Evolutionary conservation across 148 eudicot species (phyloP), one percentile per base, ranked within the genome.

Genomic region (Amaranthus cruentus): DNA sequence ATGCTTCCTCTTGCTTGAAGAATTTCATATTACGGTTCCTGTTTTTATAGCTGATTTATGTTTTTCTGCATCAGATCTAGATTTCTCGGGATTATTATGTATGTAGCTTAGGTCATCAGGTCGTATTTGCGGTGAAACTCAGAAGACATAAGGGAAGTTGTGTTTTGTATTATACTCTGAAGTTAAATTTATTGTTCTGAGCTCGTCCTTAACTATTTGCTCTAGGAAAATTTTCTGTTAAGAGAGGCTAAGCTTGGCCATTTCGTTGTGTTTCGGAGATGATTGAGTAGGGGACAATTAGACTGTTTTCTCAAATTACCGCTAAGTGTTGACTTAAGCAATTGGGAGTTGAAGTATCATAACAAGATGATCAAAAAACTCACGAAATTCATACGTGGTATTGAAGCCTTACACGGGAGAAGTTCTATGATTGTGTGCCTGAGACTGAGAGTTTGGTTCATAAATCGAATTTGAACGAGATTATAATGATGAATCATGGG

Each of bases 21-120:
- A 62, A 14, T 44, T 70, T 70, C 38, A 46, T 43, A 55, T 70
- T 13, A 12, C 8, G 50, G 58, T 55, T 46, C 73, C 14, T 70
- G 3, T 43, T 38, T 73, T 52, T 54, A 14, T 28, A 49, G 43
- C n/a, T 51, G 18, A 9, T 62, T 51, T 61, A 15, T 51, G 46
- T 13, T 7, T 28, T 42, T 51, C 49, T 15, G 2, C 44, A 44
- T 1, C 4, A 6, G 47, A 5, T 52, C 9, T 14, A 55, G 48
- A 6, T 7, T 48, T 54, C 75, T 43, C 12, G 1, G 13, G 46
- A 55, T 65, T n/a, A 53, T 4, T 62, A 38, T 28, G 38, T 28
- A 1, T 28, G 38, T 21, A 8, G 10, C 43, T 14, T 66, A 48
- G n/a, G 7, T 9, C 38, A 28, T 28, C 38, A 28, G 38, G 43